These are phyloP conservation scores for Pythium sukuiense DNA, from an alignment of 352 stramenopile genomes.

Conservation along the genomic window DNA sequence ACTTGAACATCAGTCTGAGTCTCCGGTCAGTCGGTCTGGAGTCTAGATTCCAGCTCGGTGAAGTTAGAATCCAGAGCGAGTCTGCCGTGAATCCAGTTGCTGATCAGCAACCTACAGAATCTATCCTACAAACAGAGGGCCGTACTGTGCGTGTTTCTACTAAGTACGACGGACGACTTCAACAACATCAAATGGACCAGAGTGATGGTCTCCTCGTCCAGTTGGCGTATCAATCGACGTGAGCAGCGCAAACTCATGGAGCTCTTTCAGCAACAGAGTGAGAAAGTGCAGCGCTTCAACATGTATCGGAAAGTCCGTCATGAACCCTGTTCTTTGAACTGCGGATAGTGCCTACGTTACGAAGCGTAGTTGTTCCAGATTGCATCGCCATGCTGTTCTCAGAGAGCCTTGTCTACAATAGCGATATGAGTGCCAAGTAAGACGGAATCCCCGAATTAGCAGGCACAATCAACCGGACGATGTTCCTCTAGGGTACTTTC, in stretches of 20 bases:
- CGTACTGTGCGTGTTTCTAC: not conserved
- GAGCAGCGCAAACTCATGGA: not conserved
- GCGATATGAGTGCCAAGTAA: no score
- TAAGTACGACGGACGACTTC: not conserved
- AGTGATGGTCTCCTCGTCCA: not conserved
- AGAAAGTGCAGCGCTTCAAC: not conserved
- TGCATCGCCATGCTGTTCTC: no score
- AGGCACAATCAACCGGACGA: no score
- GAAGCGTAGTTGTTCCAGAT: no score
- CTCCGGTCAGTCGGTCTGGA: not conserved
- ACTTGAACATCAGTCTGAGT: slow-evolving; percentile 11
- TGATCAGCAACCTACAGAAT: slow-evolving; percentile 4
- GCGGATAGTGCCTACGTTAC: no score
- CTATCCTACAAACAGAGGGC: not conserved
- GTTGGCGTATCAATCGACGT: not conserved
- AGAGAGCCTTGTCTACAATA: no score
- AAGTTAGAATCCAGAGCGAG: slow-evolving; percentile 6
- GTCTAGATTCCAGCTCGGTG: slow-evolving; percentile 3
- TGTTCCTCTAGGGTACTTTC: no score
- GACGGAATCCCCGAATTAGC: no score
- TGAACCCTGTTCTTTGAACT: no score
- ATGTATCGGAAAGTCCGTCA: no score
- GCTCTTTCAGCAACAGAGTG: not conserved
- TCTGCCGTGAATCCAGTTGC: slow-evolving; percentile 5
- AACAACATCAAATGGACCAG: not conserved